Percentiles rank a stretch among this genome's conserved stretches.
Evolutionary conservation across 2,329 filamentous ascomycete species (phyloP).

Genomic region (Pseudopithomyces maydicus): DNA sequence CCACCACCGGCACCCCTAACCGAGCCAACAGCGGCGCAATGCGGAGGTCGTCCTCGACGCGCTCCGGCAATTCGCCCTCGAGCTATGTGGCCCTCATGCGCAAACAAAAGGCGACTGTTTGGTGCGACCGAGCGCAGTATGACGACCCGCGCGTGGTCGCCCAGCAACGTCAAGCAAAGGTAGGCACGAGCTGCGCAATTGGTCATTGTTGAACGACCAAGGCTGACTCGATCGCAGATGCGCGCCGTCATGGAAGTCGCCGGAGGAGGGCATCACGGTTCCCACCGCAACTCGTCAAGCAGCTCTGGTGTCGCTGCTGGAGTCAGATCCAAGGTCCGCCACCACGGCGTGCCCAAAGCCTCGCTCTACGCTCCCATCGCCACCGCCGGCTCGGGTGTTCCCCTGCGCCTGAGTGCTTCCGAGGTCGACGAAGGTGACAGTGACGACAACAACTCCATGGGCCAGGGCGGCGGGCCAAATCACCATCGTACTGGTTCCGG

Average conservation of each 20-base stretch:
- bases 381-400: slow-evolving; percentile 77
- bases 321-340: slow-evolving; percentile 84
- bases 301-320: slow-evolving; percentile 48
- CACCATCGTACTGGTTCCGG: slow-evolving; percentile 77
- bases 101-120: slow-evolving; percentile 96
- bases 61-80: slow-evolving; percentile 68
- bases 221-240: slow-evolving; percentile 49
- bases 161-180: slow-evolving; percentile 81
- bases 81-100: slow-evolving; percentile 95
- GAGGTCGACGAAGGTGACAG: slow-evolving; percentile 90
- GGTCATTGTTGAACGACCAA: neutral
- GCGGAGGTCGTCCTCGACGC: slow-evolving; percentile 79
- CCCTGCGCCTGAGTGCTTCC: slow-evolving; percentile 89
- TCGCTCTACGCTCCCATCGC: slow-evolving; percentile 82
- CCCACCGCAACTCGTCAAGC: slow-evolving; percentile 45
- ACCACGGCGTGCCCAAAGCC: slow-evolving; percentile 80
- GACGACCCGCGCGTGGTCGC: slow-evolving; percentile 85
- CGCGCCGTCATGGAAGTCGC: slow-evolving; percentile 83
- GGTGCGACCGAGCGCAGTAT: slow-evolving; percentile 92
- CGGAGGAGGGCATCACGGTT: slow-evolving; percentile 57
- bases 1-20: slow-evolving; percentile 56
- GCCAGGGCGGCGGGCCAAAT: slow-evolving; percentile 43
- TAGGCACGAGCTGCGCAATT: neutral
- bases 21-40: slow-evolving; percentile 58
- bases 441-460: slow-evolving; percentile 64